Evolutionary conservation across 768 basidiomycete genomes (phyloP), one percentile per base, ranked within the genome.

Genomic region (Russula sp.): DNA sequence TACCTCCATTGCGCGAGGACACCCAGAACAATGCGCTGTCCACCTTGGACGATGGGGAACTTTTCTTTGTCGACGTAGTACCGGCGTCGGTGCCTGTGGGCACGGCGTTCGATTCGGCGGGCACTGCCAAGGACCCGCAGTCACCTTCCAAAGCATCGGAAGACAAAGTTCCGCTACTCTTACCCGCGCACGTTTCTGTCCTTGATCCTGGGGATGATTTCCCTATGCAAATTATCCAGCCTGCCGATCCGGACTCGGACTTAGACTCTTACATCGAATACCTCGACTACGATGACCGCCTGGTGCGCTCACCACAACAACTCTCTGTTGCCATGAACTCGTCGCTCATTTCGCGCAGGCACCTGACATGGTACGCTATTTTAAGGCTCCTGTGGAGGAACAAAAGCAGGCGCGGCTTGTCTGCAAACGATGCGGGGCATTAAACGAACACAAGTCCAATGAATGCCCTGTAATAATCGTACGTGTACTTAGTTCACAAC

Each of bases 381-480:
- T 86, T 67, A 81, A 89, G 49, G 74, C 76, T 10, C 69, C 75
- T 58, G 68, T 69, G 22, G 64, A 75, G 13, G 71, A 76, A 11
- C 68, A 72, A 10, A 79, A 79, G 59, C 71, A 78, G 1, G 77
- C 71, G 39, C 76, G 80, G 58, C 77, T 78, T 49, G 78, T 88
- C 11, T 93, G 90, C 76, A 90, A 88, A 71, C 81, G 83, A 59
- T 93, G 90, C 69, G 87, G 88, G 32, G 85, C 78, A 52, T 87
- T 89, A 68, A 86, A 82, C 7, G 79, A 85, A 47, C 90, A 92
- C 64, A 83, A 78, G 67, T 81, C 86, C 0, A 77, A 73, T 34
- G 79, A 83, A n/a, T 93, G 90, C 71, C 76, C 81, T n/a, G 77
- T 88, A 34, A 72, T 82, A 61, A 87, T 92, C 67, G 90, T 92